phyloP scores from a whole-genome alignment of 225 moss, liverwort and hornwort species.

The Takakia lepidozioides region DNA sequence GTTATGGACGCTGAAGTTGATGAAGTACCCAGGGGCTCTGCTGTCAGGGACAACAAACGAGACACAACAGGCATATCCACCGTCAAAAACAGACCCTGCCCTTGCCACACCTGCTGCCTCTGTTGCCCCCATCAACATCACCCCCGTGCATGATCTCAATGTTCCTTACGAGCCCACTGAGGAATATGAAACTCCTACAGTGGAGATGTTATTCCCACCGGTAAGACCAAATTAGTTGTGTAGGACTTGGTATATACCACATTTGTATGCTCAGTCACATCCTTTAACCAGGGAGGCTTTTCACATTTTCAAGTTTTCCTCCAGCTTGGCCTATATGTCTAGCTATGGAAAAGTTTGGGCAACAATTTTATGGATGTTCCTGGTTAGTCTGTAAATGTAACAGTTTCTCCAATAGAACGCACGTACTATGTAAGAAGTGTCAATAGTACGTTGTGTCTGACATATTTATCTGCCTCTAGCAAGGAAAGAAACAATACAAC shows the following conservation, averaged over 20 bases:
- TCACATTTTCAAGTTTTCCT: too few species aligned
- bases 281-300: too few species aligned
- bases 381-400: too few species aligned
- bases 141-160: conserved; percentile 21
- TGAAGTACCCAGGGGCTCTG: conserved; percentile 1
- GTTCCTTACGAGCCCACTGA: conserved; percentile 43
- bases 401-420: too few species aligned
- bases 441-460: too few species aligned
- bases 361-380: too few species aligned
- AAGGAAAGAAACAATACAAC: not conserved
- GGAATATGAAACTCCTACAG: conserved; percentile 48
- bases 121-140: conserved; percentile 23
- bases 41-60: not conserved
- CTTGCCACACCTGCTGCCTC: conserved; percentile 2
- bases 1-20: conserved; percentile 1
- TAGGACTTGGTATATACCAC: too few species aligned
- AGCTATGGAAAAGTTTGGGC: too few species aligned
- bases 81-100: conserved; percentile 1
- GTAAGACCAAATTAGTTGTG: conserved; percentile 18
- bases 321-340: too few species aligned
- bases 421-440: too few species aligned
- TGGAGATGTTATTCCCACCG: conserved; percentile 44
- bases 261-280: too few species aligned
- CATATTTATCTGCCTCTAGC: too few species aligned
- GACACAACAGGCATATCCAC: not conserved